Conservation (phyloP, 2,329 filamentous ascomycete species). For the Daldinia sp. region DNA sequence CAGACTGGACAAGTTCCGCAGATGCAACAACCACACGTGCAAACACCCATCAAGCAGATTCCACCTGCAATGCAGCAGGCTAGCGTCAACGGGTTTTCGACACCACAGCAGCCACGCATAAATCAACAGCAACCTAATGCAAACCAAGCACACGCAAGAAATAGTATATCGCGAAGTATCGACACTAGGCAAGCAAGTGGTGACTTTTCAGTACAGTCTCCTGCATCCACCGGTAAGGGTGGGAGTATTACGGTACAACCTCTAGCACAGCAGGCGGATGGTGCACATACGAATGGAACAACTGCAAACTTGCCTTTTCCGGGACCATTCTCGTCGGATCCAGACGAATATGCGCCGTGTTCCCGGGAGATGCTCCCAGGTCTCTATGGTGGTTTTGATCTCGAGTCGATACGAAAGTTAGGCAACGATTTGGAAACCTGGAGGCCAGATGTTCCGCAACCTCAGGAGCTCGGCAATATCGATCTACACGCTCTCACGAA, state of each 20-base stretch:
- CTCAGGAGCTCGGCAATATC: constrained; percentile 85
- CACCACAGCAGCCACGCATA: constrained; percentile 57
- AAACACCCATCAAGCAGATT: constrained; percentile 61
- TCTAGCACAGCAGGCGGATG: constrained; percentile 51
- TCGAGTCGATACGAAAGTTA: constrained; percentile 72
- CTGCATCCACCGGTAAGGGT: constrained; percentile 55
- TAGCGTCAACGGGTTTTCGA: constrained; percentile 63
- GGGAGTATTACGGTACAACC: constrained; percentile 59
- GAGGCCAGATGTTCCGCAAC: constrained; percentile 79
- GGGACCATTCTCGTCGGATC: constrained; percentile 57
- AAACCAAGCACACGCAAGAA: constrained; percentile 60
- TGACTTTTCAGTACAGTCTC: constrained; percentile 62
- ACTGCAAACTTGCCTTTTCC: constrained; percentile 48
- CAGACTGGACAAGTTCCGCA: constrained; percentile 57
- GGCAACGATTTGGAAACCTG: constrained; percentile 74
- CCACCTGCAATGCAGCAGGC: constrained; percentile 61
- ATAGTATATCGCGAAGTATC: constrained; percentile 64
- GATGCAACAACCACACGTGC: constrained; percentile 56
- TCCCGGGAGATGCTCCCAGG: constrained; percentile 62
- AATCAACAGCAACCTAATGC: constrained; percentile 60
- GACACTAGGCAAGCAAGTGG: constrained; percentile 58
- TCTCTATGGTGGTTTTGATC: constrained; percentile 78
- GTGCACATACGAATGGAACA: constrained; percentile 44
- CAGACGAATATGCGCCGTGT: constrained; percentile 68
- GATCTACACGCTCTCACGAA: constrained; percentile 91